A percentile compares a stretch with the other conserved stretches of the same genome.
phyloP scores from a whole-genome alignment of 441 rosid species.

The Mallotus repandus region DNA sequence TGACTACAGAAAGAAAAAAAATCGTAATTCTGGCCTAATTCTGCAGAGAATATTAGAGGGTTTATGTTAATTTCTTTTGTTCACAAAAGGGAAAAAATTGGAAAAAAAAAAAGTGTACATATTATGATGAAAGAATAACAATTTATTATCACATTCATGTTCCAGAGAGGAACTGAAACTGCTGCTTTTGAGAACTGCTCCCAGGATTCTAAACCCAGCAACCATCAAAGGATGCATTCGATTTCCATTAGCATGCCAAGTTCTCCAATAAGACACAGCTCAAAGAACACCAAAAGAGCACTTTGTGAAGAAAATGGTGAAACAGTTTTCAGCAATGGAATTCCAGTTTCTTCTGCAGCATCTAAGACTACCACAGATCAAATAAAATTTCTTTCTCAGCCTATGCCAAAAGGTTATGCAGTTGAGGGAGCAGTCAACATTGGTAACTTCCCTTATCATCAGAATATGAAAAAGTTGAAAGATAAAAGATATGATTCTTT shows the following conservation, averaged over 20 bases:
- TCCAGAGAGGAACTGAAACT: conserved; percentile 26
- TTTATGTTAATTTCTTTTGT: not conserved
- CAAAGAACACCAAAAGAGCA: conserved; percentile 16
- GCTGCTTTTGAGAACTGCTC: conserved; percentile 13
- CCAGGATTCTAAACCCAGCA: conserved; percentile 1
- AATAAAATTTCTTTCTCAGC: conserved; percentile 52
- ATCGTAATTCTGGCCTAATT: not conserved
- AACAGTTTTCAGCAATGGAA: conserved; percentile 19
- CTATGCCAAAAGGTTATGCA: conserved; percentile 51
- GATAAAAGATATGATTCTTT: conserved; percentile 68
- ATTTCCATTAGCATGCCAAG: conserved; percentile 60
- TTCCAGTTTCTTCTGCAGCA: conserved; percentile 16
- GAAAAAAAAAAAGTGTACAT: not conserved
- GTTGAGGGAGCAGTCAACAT: conserved; percentile 21
- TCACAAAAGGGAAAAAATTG: not conserved
- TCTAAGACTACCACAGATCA: conserved; percentile 12
- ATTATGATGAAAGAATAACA: not conserved
- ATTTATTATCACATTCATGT: not conserved
- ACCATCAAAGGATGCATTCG: conserved; percentile 30
- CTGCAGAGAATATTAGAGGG: not conserved
- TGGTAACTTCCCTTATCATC: conserved; percentile 25
- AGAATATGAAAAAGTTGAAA: conserved; percentile 35
- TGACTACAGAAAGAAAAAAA: not conserved
- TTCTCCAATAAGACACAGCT: conserved; percentile 32
- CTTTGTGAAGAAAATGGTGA: conserved; percentile 19